Evolutionary conservation across 768 basidiomycete species (phyloP).

Genomic region (Filobasidium floriforme): DNA sequence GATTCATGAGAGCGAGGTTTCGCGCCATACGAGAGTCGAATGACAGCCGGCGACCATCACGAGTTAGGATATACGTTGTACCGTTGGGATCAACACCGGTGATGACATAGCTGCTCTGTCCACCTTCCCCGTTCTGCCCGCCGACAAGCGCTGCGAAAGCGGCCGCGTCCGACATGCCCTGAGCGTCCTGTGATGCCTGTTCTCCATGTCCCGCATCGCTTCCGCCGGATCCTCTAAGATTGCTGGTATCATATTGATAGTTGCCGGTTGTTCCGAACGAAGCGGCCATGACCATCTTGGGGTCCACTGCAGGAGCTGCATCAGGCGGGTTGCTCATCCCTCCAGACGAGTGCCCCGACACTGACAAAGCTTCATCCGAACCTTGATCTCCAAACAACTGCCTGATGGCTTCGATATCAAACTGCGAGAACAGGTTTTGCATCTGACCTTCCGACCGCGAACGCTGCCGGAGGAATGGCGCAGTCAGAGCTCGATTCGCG

Average conservation of each 20-base stretch:
- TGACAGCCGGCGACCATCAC: conserved; percentile 19
- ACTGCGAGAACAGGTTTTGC: conserved; percentile 6
- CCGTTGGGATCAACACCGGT: conserved; percentile 10
- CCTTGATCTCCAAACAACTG: conserved; percentile 12
- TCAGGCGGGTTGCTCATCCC: neutral
- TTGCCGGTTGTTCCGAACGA: conserved; percentile 3
- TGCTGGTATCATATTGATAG: conserved; percentile 9
- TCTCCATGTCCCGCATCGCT: conserved; percentile 8
- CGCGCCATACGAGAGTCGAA: conserved; percentile 21
- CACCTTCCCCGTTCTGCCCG: neutral
- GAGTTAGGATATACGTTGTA: conserved; percentile 22
- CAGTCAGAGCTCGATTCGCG: neutral
- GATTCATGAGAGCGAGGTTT: conserved; percentile 3
- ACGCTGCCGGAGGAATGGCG: conserved; percentile 13
- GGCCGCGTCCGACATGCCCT: neutral
- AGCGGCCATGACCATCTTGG: conserved; percentile 18
- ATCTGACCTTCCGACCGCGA: conserved; percentile 16
- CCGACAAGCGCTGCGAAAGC: neutral
- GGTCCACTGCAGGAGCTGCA: conserved; percentile 8
- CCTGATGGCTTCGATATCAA: neutral
- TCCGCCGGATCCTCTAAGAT: neutral
- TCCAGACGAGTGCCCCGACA: neutral
- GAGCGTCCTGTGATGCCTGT: neutral
- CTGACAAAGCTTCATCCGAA: conserved; percentile 5
- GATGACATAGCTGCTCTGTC: conserved; percentile 12